A percentile compares a stretch with the other conserved stretches of the same genome.
phyloP scores from a whole-genome alignment of 345 rosid genomes.

The Brassica cretica region DNA sequence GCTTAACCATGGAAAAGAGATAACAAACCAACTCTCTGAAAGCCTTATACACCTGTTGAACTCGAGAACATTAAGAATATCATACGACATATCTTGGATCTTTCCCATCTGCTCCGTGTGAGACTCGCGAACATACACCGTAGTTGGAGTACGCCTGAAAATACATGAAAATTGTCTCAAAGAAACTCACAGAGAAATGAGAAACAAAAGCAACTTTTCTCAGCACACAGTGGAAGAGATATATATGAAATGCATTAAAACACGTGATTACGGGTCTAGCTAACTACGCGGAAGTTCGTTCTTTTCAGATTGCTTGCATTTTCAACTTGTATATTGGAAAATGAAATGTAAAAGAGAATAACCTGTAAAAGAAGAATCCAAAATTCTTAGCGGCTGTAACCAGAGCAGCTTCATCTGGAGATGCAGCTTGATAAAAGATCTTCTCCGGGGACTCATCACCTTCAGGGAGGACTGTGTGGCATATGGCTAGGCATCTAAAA shows the following conservation, averaged over 20 bases:
- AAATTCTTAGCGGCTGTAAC: conserved; percentile 97
- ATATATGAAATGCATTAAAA: background rate
- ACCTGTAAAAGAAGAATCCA: conserved; percentile 98
- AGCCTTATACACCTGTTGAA: conserved; percentile 69
- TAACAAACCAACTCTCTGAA: background rate
- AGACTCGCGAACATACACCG: conserved; percentile 93
- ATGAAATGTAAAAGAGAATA: background rate
- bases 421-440: conserved; percentile 95
- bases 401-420: conserved; percentile 99
- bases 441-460: conserved; percentile 97
- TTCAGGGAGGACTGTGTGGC: conserved; percentile 99
- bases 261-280: background rate
- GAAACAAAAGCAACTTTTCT: conserved; percentile 19
- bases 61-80: conserved; percentile 93
- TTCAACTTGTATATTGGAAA: background rate
- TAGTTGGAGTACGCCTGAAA: conserved; percentile 88
- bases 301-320: conserved; percentile 5
- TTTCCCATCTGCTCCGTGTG: conserved; percentile 92
- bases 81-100: conserved; percentile 72
- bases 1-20: conserved; percentile 16
- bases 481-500: conserved; percentile 97
- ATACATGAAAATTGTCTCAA: conserved; percentile 29
- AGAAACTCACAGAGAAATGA: conserved; percentile 22
- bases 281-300: too few relatives aligned
- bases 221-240: background rate